Conservation (phyloP, 108 stramenopile species). For the Nitzschia sp. region DNA sequence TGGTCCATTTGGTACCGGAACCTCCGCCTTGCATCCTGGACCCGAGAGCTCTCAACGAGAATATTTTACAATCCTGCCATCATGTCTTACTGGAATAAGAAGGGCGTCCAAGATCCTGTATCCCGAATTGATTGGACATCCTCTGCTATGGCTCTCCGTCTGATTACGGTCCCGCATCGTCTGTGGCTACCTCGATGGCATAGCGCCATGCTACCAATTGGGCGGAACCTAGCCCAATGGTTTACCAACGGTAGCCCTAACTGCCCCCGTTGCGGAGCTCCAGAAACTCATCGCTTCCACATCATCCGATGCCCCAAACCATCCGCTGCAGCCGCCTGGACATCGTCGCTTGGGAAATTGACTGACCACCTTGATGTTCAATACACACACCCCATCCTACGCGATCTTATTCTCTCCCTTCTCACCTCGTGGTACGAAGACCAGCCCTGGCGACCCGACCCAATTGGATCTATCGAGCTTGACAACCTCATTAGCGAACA, state of each 20-base stretch:
- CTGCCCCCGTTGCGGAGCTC: neutral
- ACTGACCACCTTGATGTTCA: neutral
- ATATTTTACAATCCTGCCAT: neutral
- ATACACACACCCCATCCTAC: neutral
- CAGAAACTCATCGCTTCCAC: neutral
- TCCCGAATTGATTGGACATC: neutral
- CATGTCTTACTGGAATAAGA: neutral
- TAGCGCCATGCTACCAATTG: neutral
- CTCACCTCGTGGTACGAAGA: too few species aligned
- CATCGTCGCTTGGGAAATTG: neutral
- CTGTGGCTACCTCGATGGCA: neutral
- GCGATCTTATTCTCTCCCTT: too few species aligned
- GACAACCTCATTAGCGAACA: neutral
- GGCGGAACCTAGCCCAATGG: neutral
- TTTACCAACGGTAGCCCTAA: neutral
- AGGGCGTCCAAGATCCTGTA: neutral
- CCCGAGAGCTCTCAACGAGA: neutral
- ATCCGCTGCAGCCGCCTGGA: neutral
- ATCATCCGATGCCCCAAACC: neutral
- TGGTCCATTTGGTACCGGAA: neutral
- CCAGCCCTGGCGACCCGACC: too few species aligned
- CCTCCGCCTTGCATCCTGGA: neutral
- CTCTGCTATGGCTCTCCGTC: neutral
- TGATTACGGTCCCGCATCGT: neutral
- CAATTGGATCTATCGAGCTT: neutral